phyloP scores from a whole-genome alignment of 768 basidiomycete genomes.

The Favolaschia claudopus region DNA sequence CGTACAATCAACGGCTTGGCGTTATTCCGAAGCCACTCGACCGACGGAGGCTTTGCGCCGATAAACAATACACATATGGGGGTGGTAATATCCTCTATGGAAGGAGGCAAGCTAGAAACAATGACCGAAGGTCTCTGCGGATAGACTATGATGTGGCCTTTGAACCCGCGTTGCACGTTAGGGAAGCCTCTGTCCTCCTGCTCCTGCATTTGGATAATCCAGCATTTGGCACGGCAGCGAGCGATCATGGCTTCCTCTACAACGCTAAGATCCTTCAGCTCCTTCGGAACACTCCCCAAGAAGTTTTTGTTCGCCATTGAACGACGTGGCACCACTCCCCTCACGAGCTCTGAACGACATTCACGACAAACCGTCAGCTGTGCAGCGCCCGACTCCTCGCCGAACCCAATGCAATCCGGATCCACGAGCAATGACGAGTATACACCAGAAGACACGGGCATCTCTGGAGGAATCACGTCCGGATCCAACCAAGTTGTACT shows the following conservation, averaged over 20 bases:
- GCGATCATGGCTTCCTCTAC: conserved; percentile 24
- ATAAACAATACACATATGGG: conserved; percentile 5
- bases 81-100: neutral
- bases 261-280: conserved; percentile 9
- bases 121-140: neutral
- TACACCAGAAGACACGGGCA: neutral
- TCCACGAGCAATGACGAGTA: neutral
- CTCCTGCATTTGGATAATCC: conserved; percentile 2
- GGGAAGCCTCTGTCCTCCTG: conserved; percentile 21
- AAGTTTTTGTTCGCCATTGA: conserved; percentile 4
- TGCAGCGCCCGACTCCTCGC: neutral
- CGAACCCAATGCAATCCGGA: neutral
- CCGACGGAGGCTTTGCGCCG: neutral
- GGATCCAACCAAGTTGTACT: conserved; percentile 5
- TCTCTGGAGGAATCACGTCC: neutral
- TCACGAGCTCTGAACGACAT: neutral
- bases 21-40: neutral
- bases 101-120: neutral
- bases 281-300: conserved; percentile 10
- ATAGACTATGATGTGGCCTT: neutral
- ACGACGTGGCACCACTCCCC: neutral
- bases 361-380: neutral
- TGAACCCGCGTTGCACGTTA: conserved; percentile 1
- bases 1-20: neutral
- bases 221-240: conserved; percentile 15